phyloP scores from a whole-genome alignment of 2,329 filamentous ascomycete genomes.

The Tolypocladium ophioglossoides region DNA sequence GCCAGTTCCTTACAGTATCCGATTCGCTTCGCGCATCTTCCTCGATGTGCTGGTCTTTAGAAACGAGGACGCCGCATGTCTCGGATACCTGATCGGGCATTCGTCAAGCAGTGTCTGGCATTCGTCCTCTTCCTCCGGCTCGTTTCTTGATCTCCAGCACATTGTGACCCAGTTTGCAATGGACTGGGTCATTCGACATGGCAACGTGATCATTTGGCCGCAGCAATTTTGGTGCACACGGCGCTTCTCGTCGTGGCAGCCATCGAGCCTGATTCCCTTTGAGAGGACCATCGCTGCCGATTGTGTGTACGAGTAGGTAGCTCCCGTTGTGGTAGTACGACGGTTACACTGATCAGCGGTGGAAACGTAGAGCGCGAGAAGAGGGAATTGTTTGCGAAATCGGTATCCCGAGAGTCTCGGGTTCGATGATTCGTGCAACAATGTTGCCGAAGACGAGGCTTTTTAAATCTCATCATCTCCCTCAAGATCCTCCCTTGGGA shows the following conservation, averaged over 20 bases:
- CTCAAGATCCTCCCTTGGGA: background rate
- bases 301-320: too few species aligned
- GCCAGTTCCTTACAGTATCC: conserved; percentile 13
- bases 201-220: background rate
- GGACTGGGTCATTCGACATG: background rate
- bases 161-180: conserved; percentile 3
- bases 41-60: conserved; percentile 29
- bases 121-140: conserved; percentile 3
- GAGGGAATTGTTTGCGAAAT: background rate
- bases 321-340: background rate
- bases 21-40: conserved; percentile 25
- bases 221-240: background rate
- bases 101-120: conserved; percentile 2
- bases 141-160: conserved; percentile 3
- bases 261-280: conserved; percentile 16
- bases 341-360: background rate
- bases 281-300: background rate
- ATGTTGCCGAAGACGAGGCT: background rate
- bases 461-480: background rate
- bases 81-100: conserved; percentile 15
- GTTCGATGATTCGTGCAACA: background rate
- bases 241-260: conserved; percentile 22
- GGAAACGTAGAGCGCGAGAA: background rate
- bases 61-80: conserved; percentile 30
- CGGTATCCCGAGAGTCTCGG: background rate